Conservation (phyloP, 1,284 basidiomycete species). For the Ceratobasidium sp. region DNA sequence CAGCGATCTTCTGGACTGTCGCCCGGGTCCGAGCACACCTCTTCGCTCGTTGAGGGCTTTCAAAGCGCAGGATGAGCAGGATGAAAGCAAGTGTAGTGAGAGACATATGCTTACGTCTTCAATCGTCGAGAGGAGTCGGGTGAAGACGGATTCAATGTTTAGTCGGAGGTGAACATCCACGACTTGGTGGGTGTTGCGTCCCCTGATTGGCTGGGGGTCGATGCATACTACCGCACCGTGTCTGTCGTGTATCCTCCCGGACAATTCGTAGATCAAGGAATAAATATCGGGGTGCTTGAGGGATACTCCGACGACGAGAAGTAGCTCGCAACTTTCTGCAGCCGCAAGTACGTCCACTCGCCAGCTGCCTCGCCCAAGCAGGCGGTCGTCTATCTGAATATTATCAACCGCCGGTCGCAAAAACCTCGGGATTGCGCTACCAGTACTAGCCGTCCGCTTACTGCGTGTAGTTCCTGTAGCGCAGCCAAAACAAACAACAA, state of each 20-base stretch:
- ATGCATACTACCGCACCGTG: slow-evolving; percentile 26
- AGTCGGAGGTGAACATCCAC: slow-evolving; percentile 20
- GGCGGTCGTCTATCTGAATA: too few relatives aligned
- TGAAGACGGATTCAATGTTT: not conserved
- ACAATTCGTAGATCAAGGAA: not conserved
- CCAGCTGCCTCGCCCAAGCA: too few relatives aligned
- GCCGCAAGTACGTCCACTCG: not conserved
- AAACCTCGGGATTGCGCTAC: too few relatives aligned
- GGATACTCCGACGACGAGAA: not conserved
- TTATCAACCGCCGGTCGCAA: too few relatives aligned
- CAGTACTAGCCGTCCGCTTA: too few relatives aligned
- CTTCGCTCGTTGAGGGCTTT: slow-evolving; percentile 5
- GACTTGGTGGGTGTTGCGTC: not conserved
- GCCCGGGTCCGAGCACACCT: not conserved
- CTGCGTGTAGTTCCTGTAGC: too few relatives aligned
- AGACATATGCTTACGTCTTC: not conserved
- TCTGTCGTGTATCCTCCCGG: not conserved
- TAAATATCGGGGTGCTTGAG: not conserved
- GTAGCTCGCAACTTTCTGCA: not conserved
- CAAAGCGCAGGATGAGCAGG: too few relatives aligned
- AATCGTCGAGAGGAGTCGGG: not conserved
- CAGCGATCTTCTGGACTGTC: not conserved
- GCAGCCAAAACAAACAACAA: too few relatives aligned
- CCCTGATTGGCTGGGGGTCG: not conserved
- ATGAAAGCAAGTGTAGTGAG: too few relatives aligned